Base-by-base conservation (phyloP, 495 filamentous ascomycete species). In the Penicillium chermesinum region DNA sequence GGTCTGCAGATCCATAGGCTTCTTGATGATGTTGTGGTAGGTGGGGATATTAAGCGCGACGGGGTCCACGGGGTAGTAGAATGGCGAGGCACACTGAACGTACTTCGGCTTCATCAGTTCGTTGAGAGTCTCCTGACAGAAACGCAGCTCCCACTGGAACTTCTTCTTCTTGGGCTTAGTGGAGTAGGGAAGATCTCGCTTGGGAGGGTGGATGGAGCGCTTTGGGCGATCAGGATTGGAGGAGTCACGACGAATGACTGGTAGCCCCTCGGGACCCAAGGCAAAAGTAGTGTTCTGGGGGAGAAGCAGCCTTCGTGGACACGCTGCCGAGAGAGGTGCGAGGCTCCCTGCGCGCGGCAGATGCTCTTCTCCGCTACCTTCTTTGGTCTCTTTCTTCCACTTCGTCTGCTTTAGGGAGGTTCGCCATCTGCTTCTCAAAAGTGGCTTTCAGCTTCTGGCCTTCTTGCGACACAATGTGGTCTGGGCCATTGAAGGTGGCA, bases 111-210 rank as follows among this genome's bases (percentile, higher is more conserved):
- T 91, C 53, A 81, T 73, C 8, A 97, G 59, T 64, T 96, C 89
- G 22, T 82, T 78, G 34, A 96, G 58, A 9, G 89, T 83, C 19
- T 87, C 78, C 48, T 94, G 85, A 66, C 89, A 93, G 72, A 96
- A 98, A 21, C 83, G 87, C 22, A 97, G 72, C 57, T 98, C 91
- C 38, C 85, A 84, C 40, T 88, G 81, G 45, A 84, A 82, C 76
- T 95, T 95, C 82, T 95, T 96, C 75, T 91, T 91, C 69, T 86
- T 87, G 2, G 85, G 88, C 59, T 88, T 88, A 44, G 85, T 81
- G 10, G 80, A 80, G 58, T 95, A 96, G 1, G 86, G 82, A 16
- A 96, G 72, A 57, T 98, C 93, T 37, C 89, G 88, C 48, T 91
- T 88, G 0, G 93, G 87, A 10, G 89, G 87, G 59, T 96, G 90